phyloP scores from a whole-genome alignment of 768 basidiomycete genomes.

The Lactarius hengduanensis region DNA sequence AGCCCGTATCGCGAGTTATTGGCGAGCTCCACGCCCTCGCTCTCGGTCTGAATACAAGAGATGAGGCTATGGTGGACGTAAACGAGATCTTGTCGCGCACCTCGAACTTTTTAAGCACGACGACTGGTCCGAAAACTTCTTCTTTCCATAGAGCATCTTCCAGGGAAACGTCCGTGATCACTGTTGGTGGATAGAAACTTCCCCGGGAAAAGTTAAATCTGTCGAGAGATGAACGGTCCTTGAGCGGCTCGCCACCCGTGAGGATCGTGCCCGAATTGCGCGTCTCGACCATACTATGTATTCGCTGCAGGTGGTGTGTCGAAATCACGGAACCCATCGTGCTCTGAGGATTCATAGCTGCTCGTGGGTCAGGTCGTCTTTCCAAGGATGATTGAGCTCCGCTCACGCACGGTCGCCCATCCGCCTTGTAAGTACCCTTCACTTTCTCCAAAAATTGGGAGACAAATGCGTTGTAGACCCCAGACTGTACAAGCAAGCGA shows the following conservation, averaged over 20 bases:
- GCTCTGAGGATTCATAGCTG: constrained; percentile 67
- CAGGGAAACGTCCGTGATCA: constrained; percentile 56
- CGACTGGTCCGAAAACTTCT: constrained; percentile 86
- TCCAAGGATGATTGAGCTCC: not conserved
- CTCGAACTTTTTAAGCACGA: constrained; percentile 57
- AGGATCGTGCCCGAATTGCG: constrained; percentile 49
- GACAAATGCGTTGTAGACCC: constrained; percentile 70
- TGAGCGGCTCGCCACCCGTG: constrained; percentile 65
- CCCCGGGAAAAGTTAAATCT: constrained; percentile 69
- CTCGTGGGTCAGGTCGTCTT: constrained; percentile 8
- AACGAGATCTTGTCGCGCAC: constrained; percentile 35
- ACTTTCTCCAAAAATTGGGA: constrained; percentile 59
- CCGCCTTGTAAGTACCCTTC: constrained; percentile 52
- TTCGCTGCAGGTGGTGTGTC: constrained; percentile 56
- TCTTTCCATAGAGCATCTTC: constrained; percentile 74
- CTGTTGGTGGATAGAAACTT: constrained; percentile 77
- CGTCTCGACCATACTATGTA: constrained; percentile 54
- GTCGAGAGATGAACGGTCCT: constrained; percentile 61
- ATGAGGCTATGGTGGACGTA: not conserved
- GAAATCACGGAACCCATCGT: constrained; percentile 85
- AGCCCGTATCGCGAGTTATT: constrained; percentile 79
- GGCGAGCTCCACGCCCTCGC: constrained; percentile 64
- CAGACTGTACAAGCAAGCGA: constrained; percentile 70
- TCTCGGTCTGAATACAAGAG: constrained; percentile 45
- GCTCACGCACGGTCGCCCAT: constrained; percentile 69